phyloP scores from a whole-genome alignment of 345 rosid species.

The Camelina laxa region DNA sequence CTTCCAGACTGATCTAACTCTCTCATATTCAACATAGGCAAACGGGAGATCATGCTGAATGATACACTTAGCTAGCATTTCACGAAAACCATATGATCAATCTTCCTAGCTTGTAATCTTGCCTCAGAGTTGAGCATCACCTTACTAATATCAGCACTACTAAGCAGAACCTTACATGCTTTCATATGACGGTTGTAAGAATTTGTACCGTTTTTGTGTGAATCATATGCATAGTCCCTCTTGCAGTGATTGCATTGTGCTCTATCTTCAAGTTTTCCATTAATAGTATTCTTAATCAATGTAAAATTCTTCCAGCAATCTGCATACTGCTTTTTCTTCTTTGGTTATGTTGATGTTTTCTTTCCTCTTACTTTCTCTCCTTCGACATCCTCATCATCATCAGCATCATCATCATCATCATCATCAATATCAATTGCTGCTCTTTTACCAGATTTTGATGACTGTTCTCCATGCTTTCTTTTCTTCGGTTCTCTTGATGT shows the following conservation, averaged over 20 bases:
- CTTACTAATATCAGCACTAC: neutral
- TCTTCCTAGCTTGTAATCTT: neutral
- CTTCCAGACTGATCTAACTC: too few species aligned
- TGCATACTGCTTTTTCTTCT: too few species aligned
- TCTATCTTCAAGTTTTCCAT: neutral
- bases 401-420: too few species aligned
- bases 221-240: neutral
- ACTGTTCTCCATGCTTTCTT: neutral
- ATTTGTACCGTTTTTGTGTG: neutral
- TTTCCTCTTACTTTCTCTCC: too few species aligned
- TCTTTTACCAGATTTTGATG: too few species aligned
- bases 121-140: neutral
- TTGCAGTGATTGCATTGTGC: neutral
- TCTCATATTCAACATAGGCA: too few species aligned
- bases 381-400: too few species aligned
- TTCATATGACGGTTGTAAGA: neutral
- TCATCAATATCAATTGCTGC: too few species aligned
- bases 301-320: neutral
- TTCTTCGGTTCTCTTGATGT: neutral
- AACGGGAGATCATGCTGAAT: slow-evolving; percentile 2
- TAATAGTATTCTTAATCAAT: neutral
- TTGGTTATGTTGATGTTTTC: too few species aligned
- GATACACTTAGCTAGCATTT: neutral
- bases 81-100: neutral
- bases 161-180: neutral